Evolutionary conservation across 495 filamentous ascomycete genomes (phyloP).

Genomic region (Penicillium atrosanguineum): DNA sequence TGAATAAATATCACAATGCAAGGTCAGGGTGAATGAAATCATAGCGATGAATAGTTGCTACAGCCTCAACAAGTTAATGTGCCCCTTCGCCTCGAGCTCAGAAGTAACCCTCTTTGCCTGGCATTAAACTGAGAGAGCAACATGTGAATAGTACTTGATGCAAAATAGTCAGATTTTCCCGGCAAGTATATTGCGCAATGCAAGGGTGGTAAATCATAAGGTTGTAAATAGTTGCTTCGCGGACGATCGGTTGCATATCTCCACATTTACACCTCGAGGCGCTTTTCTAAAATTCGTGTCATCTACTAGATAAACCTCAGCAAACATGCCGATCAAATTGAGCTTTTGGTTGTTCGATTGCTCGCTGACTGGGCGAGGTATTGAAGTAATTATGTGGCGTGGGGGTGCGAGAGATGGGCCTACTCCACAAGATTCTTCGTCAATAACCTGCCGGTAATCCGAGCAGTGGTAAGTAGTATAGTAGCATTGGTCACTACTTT

Average conservation of each 20-base stretch:
- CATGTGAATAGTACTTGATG: slow-evolving; percentile 11
- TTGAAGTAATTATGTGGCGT: not conserved
- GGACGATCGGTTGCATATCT: slow-evolving; percentile 13
- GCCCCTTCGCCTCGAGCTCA: slow-evolving; percentile 2
- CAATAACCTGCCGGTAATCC: no score
- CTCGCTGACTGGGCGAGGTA: not conserved
- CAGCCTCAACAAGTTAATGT: not conserved
- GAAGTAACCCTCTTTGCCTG: not conserved
- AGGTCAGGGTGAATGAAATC: slow-evolving; percentile 1
- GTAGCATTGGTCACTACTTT: no score
- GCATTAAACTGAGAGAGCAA: not conserved
- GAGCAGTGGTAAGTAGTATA: no score
- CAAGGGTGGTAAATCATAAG: not conserved
- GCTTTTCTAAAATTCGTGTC: slow-evolving; percentile 9
- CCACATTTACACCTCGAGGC: slow-evolving; percentile 11
- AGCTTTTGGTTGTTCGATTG: not conserved
- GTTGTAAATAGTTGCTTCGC: slow-evolving; percentile 14
- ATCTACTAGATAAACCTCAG: slow-evolving; percentile 13
- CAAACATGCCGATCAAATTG: slow-evolving; percentile 14
- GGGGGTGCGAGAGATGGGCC: not conserved
- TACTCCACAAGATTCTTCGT: no score
- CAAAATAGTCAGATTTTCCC: slow-evolving; percentile 1
- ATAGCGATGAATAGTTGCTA: not conserved
- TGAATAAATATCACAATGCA: slow-evolving; percentile 8
- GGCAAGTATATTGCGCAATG: not conserved